A percentile compares a stretch with the other conserved stretches of the same genome.
Evolutionary conservation across 306 rosid species (phyloP).

Genomic region (Chamaecrista fasciculata): DNA sequence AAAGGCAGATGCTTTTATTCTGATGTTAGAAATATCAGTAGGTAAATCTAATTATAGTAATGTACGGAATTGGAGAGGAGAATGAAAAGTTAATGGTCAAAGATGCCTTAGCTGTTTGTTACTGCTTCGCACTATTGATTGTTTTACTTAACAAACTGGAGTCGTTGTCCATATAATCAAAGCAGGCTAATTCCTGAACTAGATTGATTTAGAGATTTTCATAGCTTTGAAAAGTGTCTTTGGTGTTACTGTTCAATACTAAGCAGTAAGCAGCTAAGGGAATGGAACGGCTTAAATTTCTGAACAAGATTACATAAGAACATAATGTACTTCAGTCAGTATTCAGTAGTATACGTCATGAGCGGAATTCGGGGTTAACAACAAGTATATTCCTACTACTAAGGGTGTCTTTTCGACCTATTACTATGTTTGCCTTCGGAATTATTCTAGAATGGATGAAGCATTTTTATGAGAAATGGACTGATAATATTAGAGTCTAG

Average conservation of each 20-base stretch:
- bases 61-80: not conserved
- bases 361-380: not conserved
- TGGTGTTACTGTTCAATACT: conserved; percentile 7
- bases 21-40: not conserved
- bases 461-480: not conserved
- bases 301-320: not conserved
- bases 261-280: not conserved
- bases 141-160: not conserved
- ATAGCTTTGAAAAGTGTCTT: not conserved
- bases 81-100: not conserved
- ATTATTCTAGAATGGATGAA: not conserved
- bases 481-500: not conserved
- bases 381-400: conserved; percentile 1
- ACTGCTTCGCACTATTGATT: not conserved
- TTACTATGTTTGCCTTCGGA: not conserved
- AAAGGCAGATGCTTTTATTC: not conserved
- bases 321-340: not conserved
- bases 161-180: not conserved
- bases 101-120: conserved; percentile 15
- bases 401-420: not conserved
- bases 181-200: not conserved
- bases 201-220: not conserved
- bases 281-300: not conserved
- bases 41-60: not conserved
- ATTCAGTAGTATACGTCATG: not conserved